A percentile compares a stretch with the other conserved stretches of the same genome.
Evolutionary conservation across 148 eudicot species (phyloP).

Genomic region (Selenicereus undatus): DNA sequence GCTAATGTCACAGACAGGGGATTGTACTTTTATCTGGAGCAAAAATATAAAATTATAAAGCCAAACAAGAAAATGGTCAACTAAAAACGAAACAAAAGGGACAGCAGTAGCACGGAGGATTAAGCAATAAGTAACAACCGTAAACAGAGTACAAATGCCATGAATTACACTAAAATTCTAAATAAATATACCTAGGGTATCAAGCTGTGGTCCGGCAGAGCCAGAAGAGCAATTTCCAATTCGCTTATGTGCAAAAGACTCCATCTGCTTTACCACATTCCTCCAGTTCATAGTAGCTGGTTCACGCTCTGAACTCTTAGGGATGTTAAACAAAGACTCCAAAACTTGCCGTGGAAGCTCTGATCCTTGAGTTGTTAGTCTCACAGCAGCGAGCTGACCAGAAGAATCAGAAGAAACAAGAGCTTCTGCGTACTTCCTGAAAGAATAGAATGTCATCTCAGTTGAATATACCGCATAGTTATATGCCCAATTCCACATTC

Average conservation of each 20-base stretch:
- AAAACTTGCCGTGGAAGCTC: conserved; percentile 69
- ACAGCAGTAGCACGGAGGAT: background rate
- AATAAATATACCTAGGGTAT: conserved; percentile 44
- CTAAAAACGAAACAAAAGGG: background rate
- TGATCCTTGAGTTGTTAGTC: conserved; percentile 29
- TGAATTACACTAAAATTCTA: conserved; percentile 8
- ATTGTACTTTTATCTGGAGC: too few relatives aligned
- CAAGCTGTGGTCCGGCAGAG: conserved; percentile 34
- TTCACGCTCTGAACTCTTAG: conserved; percentile 60
- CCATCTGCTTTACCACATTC: conserved; percentile 75
- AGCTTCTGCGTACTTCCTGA: conserved; percentile 62
- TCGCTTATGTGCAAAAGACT: conserved; percentile 64
- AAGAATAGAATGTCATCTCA: conserved; percentile 18
- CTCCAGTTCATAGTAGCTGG: conserved; percentile 84
- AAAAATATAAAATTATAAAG: background rate
- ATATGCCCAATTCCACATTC: background rate
- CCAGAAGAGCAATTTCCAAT: conserved; percentile 37
- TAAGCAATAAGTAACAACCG: background rate
- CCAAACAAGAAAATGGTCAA: background rate
- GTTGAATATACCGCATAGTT: background rate
- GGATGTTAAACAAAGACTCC: conserved; percentile 71
- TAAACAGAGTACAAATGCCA: background rate
- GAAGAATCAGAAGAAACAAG: conserved; percentile 47
- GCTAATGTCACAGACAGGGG: too few relatives aligned
- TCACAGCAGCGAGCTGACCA: conserved; percentile 23